Conservation (phyloP, 148 eudicot species). For the Arbutus unedo region DNA sequence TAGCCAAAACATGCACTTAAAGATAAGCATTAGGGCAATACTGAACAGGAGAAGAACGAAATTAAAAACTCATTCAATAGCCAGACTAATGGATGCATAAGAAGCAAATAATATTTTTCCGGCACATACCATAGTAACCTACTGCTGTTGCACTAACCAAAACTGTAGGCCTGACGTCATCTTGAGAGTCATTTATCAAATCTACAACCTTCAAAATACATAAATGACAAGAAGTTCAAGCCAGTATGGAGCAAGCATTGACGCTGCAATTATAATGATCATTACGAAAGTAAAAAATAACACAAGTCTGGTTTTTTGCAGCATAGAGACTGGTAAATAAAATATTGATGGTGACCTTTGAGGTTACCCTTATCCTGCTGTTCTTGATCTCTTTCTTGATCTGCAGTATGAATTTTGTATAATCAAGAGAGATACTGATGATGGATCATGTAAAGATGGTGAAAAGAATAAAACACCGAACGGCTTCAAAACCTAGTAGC, state of each 20-base stretch:
- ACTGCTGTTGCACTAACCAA: slow-evolving; percentile 95
- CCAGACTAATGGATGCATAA: not conserved
- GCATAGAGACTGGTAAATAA: not conserved
- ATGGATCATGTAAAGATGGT: not conserved
- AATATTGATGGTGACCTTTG: slow-evolving; percentile 53
- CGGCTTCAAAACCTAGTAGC: not conserved
- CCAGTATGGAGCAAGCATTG: not conserved
- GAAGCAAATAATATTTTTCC: not conserved
- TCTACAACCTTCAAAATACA: slow-evolving; percentile 69
- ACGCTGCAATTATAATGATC: not conserved
- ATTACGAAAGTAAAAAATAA: not conserved
- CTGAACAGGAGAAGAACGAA: slow-evolving; percentile 1
- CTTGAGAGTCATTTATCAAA: slow-evolving; percentile 57
- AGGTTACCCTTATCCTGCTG: slow-evolving; percentile 88
- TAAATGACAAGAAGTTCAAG: slow-evolving; percentile 3
- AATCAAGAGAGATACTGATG: not conserved
- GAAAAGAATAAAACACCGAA: too few species aligned
- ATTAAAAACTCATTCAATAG: not conserved
- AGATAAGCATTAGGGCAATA: not conserved
- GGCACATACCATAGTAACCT: slow-evolving; percentile 82
- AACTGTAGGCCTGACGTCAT: slow-evolving; percentile 70
- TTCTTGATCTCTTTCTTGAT: slow-evolving; percentile 89
- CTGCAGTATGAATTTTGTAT: slow-evolving; percentile 34
- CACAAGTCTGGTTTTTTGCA: not conserved
- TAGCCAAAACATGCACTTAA: not conserved